A percentile compares a stretch with the other conserved stretches of the same genome.
phyloP scores from a whole-genome alignment of 768 basidiomycete species.

The Baorangia bicolor region DNA sequence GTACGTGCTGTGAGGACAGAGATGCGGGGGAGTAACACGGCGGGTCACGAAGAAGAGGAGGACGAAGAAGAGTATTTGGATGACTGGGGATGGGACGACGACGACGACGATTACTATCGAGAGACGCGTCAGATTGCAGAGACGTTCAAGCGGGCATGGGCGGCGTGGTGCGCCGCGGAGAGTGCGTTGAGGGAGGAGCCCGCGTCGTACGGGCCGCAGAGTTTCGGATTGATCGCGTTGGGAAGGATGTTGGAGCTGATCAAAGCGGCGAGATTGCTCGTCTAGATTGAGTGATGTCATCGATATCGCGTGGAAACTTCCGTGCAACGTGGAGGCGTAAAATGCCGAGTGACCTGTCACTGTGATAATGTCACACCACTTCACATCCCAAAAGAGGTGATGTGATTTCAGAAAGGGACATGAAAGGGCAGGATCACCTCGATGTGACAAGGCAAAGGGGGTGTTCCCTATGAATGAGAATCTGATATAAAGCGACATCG shows the following conservation, averaged over 20 bases:
- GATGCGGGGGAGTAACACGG: conserved; percentile 20
- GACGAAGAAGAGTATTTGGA: conserved; percentile 28
- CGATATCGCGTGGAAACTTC: not conserved
- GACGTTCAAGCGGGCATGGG: conserved; percentile 41
- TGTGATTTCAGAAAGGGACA: conserved; percentile 33
- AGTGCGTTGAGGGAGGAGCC: conserved; percentile 24
- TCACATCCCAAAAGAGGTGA: conserved; percentile 13
- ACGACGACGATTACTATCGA: conserved; percentile 30
- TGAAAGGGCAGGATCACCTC: conserved; percentile 14
- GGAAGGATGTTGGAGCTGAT: conserved; percentile 41
- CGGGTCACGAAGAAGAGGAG: conserved; percentile 23
- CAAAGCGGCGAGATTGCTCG: conserved; percentile 25
- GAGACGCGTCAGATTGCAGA: conserved; percentile 30
- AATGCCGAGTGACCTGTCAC: conserved; percentile 14
- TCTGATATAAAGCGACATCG: conserved; percentile 29
- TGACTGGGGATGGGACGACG: conserved; percentile 25
- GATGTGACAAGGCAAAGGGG: conserved; percentile 30
- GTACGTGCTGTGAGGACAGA: conserved; percentile 37
- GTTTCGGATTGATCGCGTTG: conserved; percentile 47
- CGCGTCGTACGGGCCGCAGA: conserved; percentile 39
- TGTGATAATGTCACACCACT: not conserved
- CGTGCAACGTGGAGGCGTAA: conserved; percentile 25
- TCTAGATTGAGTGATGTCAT: no score
- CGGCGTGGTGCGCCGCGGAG: conserved; percentile 43
- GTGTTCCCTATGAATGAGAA: conserved; percentile 2